Percentiles rank a stretch among this genome's conserved stretches.
phyloP scores from a whole-genome alignment of 2,329 filamentous ascomycete species.

The Alternaria sp. region DNA sequence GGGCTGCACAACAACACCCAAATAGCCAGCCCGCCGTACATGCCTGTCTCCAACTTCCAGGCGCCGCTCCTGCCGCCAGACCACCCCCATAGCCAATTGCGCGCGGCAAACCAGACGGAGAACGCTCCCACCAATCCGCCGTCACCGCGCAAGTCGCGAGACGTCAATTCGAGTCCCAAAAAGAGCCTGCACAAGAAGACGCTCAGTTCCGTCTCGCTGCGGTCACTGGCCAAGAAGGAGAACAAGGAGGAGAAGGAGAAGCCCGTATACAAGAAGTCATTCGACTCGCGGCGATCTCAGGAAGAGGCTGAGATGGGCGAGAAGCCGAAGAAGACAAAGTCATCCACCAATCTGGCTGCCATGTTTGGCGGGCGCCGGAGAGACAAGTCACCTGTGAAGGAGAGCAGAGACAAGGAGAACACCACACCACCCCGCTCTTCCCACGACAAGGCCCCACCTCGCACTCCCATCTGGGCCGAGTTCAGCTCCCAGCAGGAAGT shows the following conservation, averaged over 20 bases:
- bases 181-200: conserved; percentile 59
- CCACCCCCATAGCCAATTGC: conserved; percentile 53
- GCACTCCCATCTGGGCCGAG: conserved; percentile 81
- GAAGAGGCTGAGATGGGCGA: conserved; percentile 35
- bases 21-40: conserved; percentile 28
- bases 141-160: conserved; percentile 48
- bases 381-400: conserved; percentile 53
- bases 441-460: conserved; percentile 49
- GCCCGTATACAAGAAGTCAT: conserved; percentile 38
- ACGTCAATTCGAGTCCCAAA: conserved; percentile 43
- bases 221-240: conserved; percentile 57
- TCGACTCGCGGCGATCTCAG: conserved; percentile 38
- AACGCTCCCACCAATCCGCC: conserved; percentile 48
- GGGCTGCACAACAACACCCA: conserved; percentile 30
- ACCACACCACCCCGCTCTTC: conserved; percentile 65
- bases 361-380: conserved; percentile 78
- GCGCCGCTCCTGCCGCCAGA: conserved; percentile 58
- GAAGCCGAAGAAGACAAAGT: conserved; percentile 76
- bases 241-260: conserved; percentile 22
- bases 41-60: conserved; percentile 32
- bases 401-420: conserved; percentile 80
- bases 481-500: conserved; percentile 60
- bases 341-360: conserved; percentile 78
- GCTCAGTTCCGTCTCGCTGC: conserved; percentile 61
- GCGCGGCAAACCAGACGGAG: conserved; percentile 35